phyloP scores from a whole-genome alignment of 1,284 basidiomycete genomes.

The Chalciporus sp. region DNA sequence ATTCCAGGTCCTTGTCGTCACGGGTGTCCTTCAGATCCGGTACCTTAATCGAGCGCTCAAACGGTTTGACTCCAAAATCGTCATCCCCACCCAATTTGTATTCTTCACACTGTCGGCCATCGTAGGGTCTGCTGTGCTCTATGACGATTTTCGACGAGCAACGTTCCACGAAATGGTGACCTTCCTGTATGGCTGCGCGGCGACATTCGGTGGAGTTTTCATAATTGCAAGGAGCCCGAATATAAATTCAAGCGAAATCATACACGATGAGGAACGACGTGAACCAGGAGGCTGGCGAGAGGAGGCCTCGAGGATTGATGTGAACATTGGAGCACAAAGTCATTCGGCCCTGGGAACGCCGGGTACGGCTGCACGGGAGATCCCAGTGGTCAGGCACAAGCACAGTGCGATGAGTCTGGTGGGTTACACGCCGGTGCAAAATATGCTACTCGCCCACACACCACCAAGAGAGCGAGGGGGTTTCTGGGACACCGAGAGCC shows the following conservation, averaged over 20 bases:
- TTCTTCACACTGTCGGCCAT: slow-evolving; percentile 88
- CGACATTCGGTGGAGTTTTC: slow-evolving; percentile 88
- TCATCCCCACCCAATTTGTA: slow-evolving; percentile 95
- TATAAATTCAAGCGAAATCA: slow-evolving; percentile 23
- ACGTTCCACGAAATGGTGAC: slow-evolving; percentile 82
- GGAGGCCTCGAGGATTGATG: slow-evolving; percentile 35
- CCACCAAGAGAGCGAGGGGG: slow-evolving; percentile 54
- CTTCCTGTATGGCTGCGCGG: slow-evolving; percentile 82
- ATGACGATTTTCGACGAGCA: slow-evolving; percentile 87
- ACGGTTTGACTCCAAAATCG: slow-evolving; percentile 82
- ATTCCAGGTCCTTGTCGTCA: slow-evolving; percentile 67
- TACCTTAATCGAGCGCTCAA: slow-evolving; percentile 90
- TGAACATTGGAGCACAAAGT: slow-evolving; percentile 39
- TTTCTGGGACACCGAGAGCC: slow-evolving; percentile 16
- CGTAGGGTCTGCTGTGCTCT: slow-evolving; percentile 89
- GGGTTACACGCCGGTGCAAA: slow-evolving; percentile 74
- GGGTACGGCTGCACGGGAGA: slow-evolving; percentile 40
- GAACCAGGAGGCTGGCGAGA: slow-evolving; percentile 34
- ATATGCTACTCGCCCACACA: slow-evolving; percentile 62
- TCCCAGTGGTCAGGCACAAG: slow-evolving; percentile 50
- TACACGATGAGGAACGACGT: slow-evolving; percentile 26
- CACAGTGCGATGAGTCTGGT: slow-evolving; percentile 62
- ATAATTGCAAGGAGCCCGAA: slow-evolving; percentile 65
- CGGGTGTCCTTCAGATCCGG: slow-evolving; percentile 88
- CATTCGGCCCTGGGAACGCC: slow-evolving; percentile 49